Percentiles rank a stretch among this genome's conserved stretches.
Conservation (phyloP, 441 rosid genomes). For the Populus tomentosa region DNA sequence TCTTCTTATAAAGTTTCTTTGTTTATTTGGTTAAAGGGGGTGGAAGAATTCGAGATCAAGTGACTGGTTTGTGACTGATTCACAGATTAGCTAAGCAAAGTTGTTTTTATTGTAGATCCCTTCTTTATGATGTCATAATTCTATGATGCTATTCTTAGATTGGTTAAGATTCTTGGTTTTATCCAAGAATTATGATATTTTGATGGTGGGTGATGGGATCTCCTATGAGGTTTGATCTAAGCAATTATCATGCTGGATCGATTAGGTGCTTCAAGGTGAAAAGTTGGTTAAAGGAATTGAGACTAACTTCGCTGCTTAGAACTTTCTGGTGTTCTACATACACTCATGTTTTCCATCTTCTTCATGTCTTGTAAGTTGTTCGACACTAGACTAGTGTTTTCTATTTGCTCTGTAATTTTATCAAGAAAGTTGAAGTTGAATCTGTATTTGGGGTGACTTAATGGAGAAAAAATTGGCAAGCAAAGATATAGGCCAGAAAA, state of each 20-base stretch:
- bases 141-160: not conserved
- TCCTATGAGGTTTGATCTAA: slow-evolving; percentile 7
- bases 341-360: not conserved
- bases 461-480: not conserved
- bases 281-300: not conserved
- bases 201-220: not conserved
- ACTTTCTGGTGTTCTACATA: not conserved
- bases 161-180: not conserved
- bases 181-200: not conserved
- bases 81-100: slow-evolving; percentile 1
- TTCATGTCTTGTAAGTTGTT: not conserved
- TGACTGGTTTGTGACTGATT: not conserved
- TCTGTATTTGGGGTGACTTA: not conserved
- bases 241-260: not conserved
- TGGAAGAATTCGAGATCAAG: not conserved
- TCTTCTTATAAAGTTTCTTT: not conserved
- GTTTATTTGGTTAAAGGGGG: not conserved
- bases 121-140: not conserved
- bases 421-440: not conserved
- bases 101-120: slow-evolving; percentile 14
- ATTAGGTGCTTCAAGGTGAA: not conserved
- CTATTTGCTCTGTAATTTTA: not conserved
- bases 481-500: not conserved
- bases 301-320: not conserved
- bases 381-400: not conserved